Conservation (phyloP, 257 asterid species). For the Petunia axillaris region DNA sequence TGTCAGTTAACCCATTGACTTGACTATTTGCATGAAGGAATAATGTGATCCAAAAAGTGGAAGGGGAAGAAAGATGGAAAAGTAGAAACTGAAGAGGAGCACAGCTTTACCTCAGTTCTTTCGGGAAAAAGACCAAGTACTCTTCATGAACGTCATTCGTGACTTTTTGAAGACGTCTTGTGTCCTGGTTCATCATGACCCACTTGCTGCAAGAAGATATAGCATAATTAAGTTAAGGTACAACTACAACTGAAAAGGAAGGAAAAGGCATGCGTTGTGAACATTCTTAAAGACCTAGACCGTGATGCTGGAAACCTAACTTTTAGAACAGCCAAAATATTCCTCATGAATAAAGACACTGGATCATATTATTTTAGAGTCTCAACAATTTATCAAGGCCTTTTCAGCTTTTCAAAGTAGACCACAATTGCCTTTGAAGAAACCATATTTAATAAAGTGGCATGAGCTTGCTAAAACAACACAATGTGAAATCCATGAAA, state of each 20-base stretch:
- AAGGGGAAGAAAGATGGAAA: neutral
- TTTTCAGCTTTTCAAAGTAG: too few species aligned
- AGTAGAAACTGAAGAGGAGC: slow-evolving; percentile 19
- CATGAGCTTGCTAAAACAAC: too few species aligned
- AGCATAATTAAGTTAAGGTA: slow-evolving; percentile 1
- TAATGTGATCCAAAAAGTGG: neutral
- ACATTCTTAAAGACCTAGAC: too few species aligned
- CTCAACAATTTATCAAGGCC: too few species aligned
- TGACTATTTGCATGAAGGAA: neutral
- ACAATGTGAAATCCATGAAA: too few species aligned
- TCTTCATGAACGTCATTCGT: slow-evolving; percentile 92
- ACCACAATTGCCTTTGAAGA: too few species aligned
- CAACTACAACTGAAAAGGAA: slow-evolving; percentile 1
- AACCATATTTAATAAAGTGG: too few species aligned
- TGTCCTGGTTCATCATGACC: slow-evolving; percentile 97
- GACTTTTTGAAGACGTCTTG: slow-evolving; percentile 93
- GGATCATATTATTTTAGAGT: too few species aligned
- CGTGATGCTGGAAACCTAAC: too few species aligned
- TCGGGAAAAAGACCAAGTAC: slow-evolving; percentile 67
- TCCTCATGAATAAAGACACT: too few species aligned
- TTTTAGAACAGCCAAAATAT: too few species aligned
- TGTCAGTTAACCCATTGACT: too few species aligned
- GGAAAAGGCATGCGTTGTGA: neutral
- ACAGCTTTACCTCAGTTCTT: slow-evolving; percentile 60
- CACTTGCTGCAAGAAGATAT: slow-evolving; percentile 74